A percentile compares a stretch with the other conserved stretches of the same genome.
phyloP scores from a whole-genome alignment of 352 stramenopile genomes.

The Thraustotheca clavata region DNA sequence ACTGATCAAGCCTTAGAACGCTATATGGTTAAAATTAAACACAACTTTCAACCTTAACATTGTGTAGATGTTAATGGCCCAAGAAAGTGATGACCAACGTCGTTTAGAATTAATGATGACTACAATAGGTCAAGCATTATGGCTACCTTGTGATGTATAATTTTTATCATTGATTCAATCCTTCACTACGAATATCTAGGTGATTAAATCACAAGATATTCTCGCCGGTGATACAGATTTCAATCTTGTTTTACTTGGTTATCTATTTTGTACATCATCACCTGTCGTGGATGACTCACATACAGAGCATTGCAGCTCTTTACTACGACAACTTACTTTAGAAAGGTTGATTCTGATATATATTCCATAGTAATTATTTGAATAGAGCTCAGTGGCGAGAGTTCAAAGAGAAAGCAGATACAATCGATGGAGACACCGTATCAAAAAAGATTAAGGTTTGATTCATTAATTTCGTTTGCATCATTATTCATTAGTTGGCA shows the following conservation, averaged over 20 bases:
- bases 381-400: slow-evolving; percentile 57
- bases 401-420: slow-evolving; percentile 32
- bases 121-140: slow-evolving; percentile 62
- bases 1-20: slow-evolving; percentile 67
- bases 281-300: slow-evolving; percentile 45
- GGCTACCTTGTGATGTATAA: slow-evolving; percentile 37
- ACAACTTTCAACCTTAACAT: neutral
- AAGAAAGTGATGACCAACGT: slow-evolving; percentile 41
- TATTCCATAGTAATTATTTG: neutral
- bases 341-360: slow-evolving; percentile 10
- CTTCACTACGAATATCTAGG: neutral
- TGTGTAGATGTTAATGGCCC: slow-evolving; percentile 26
- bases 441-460: slow-evolving; percentile 43
- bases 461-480: neutral
- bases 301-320: slow-evolving; percentile 36
- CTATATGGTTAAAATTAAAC: slow-evolving; percentile 37
- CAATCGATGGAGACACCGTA: slow-evolving; percentile 25
- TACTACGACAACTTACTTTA: slow-evolving; percentile 44
- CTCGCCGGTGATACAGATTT: slow-evolving; percentile 58
- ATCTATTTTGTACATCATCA: slow-evolving; percentile 58
- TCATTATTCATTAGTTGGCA: slow-evolving; percentile 24
- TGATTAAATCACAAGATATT: slow-evolving; percentile 60
- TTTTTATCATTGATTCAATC: neutral
- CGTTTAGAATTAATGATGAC: slow-evolving; percentile 60
- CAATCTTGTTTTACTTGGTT: slow-evolving; percentile 64